A percentile compares a stretch with the other conserved stretches of the same genome.
Evolutionary conservation across 139 green algal genomes (phyloP).

Genomic region (Microglena sp.): DNA sequence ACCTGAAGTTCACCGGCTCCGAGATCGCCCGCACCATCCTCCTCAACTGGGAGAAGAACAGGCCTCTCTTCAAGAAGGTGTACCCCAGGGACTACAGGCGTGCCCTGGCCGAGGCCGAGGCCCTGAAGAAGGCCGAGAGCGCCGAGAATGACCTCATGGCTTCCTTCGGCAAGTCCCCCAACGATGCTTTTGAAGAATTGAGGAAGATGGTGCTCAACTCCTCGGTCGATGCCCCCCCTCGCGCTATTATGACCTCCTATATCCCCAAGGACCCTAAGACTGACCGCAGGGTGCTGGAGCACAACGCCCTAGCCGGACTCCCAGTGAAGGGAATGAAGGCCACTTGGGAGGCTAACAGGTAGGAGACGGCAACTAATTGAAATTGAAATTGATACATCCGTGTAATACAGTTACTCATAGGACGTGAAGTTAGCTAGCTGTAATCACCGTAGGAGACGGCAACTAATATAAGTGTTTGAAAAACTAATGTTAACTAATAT

Average conservation of each 20-base stretch:
- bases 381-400: too few relatives aligned
- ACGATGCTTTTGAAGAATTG: too few relatives aligned
- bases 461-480: too few relatives aligned
- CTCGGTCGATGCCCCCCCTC: slow-evolving; percentile 24
- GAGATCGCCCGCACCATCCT: slow-evolving; percentile 53
- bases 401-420: too few relatives aligned
- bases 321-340: slow-evolving; percentile 40
- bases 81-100: slow-evolving; percentile 49
- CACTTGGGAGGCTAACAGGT: slow-evolving; percentile 64
- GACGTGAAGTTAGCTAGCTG: too few relatives aligned
- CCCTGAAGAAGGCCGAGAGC: slow-evolving; percentile 36
- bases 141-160: too few relatives aligned
- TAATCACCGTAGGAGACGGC: too few relatives aligned
- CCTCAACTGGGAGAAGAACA: slow-evolving; percentile 52
- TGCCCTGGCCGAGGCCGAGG: slow-evolving; percentile 50
- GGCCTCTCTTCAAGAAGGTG: slow-evolving; percentile 67
- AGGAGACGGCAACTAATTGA: too few relatives aligned
- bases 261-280: slow-evolving; percentile 24
- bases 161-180: too few relatives aligned
- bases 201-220: slow-evolving; percentile 12
- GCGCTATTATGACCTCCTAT: slow-evolving; percentile 19
- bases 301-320: slow-evolving; percentile 45
- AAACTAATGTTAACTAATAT: too few relatives aligned
- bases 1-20: slow-evolving; percentile 71
- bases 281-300: slow-evolving; percentile 33